Base-by-base conservation (phyloP, 2,329 filamentous ascomycete genomes). In the Hirsutella rhossiliensis region DNA sequence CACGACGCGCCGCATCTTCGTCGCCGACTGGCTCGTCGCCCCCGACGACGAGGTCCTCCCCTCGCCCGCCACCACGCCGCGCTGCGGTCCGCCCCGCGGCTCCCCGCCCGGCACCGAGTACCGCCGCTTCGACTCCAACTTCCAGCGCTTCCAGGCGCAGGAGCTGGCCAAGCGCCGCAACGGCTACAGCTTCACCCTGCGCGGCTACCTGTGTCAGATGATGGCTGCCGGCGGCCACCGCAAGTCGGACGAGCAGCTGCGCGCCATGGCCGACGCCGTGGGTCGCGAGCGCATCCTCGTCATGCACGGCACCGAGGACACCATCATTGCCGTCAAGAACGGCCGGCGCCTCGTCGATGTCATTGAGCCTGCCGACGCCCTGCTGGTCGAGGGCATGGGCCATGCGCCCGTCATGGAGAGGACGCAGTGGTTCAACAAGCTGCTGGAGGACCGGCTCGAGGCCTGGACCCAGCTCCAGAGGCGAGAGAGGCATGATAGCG, bases 201-300 rank as follows among this genome's bases (percentile, higher is more conserved):
- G 68, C 29, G 85, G 84, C 1, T 87, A 92, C 60, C 57, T 92
- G 29, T 68, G 85, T 52, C 88, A 95, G 66, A 74, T 86, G 3
- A 68, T 87, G 42, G 88, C 87, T 1, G 85, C 82, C 0, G 84
- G 79, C 1, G 86, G 85, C 75, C 88, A 95, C 61, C 67, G 77
- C 61, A 94, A 94, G 69, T 78, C 72, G 12, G 60, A 74, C 0
- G 72, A 65, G 47, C 82, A 94, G 62, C 62, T 94, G 39, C 53
- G 49, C 4, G 65, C 72, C 48, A 68, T 94, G 49, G 83, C 73
- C 0, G 78, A 87, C 51, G 64, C 61, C 27, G 73, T 95, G 1
- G 86, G 86, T 0, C 71, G 84, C 43, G 75, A 82, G 50, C 68
- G 87, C 29, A 89, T 95, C 50, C 62, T 86, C 53, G 76, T 94